Conservation (phyloP, 805 yeast species). For the Zygoascus tannicola region DNA sequence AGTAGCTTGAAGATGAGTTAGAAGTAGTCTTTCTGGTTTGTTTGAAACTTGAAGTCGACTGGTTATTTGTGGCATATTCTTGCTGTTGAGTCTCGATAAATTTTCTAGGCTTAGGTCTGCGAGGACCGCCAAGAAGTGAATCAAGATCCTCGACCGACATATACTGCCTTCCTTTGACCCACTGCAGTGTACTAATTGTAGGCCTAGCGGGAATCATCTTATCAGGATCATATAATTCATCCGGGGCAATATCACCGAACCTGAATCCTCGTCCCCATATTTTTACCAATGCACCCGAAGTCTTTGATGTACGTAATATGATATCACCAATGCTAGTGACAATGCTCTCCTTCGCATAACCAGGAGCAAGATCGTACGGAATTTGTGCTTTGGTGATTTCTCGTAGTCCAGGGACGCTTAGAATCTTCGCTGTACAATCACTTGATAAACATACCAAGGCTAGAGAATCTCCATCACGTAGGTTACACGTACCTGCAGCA, state of each 20-base stretch:
- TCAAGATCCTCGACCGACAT: slow-evolving; percentile 58
- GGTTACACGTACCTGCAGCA: slow-evolving; percentile 44
- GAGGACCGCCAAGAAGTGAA: slow-evolving; percentile 60
- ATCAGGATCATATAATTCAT: slow-evolving; percentile 59
- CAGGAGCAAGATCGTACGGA: slow-evolving; percentile 35
- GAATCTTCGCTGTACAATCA: slow-evolving; percentile 21
- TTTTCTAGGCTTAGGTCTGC: slow-evolving; percentile 49
- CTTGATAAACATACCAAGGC: slow-evolving; percentile 17
- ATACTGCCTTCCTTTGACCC: slow-evolving; percentile 72
- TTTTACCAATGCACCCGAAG: slow-evolving; percentile 46
- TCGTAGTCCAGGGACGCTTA: slow-evolving; percentile 52
- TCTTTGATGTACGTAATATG: slow-evolving; percentile 43
- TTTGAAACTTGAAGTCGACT: not conserved
- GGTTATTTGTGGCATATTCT: slow-evolving; percentile 4
- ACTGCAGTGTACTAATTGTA: slow-evolving; percentile 62
- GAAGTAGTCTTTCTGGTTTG: not conserved
- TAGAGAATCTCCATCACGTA: slow-evolving; percentile 37
- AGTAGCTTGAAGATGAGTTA: not conserved
- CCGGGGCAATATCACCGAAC: slow-evolving; percentile 31
- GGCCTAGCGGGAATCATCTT: slow-evolving; percentile 73
- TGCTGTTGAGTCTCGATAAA: slow-evolving; percentile 22
- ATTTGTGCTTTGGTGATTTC: slow-evolving; percentile 45
- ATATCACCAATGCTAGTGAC: slow-evolving; percentile 35
- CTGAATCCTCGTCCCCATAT: slow-evolving; percentile 37
- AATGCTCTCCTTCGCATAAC: slow-evolving; percentile 36